phyloP scores from a whole-genome alignment of 2,329 filamentous ascomycete species.

The Phaeoacremonium minimum region DNA sequence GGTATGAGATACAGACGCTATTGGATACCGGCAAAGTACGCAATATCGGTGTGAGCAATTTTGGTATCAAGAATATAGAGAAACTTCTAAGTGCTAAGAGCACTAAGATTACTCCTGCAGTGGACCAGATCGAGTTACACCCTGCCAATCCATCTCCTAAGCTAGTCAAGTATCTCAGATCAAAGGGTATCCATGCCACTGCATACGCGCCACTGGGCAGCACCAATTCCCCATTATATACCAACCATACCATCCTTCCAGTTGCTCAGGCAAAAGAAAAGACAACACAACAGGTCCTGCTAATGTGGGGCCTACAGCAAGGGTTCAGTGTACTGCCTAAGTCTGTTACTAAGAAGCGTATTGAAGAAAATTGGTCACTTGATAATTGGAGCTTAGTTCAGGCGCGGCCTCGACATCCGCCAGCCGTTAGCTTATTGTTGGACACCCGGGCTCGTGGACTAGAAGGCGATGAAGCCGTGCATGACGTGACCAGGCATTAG shows the following conservation, averaged over 20 bases:
- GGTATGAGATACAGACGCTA: slow-evolving; percentile 67
- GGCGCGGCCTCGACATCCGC: too few relatives aligned
- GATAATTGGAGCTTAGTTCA: slow-evolving; percentile 74
- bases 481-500: too few relatives aligned
- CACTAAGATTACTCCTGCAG: slow-evolving; percentile 60
- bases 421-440: too few relatives aligned
- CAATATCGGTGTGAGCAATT: slow-evolving; percentile 86
- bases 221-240: slow-evolving; percentile 65
- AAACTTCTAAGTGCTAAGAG: slow-evolving; percentile 64
- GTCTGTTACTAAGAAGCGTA: slow-evolving; percentile 68
- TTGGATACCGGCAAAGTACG: slow-evolving; percentile 64
- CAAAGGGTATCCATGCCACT: slow-evolving; percentile 71
- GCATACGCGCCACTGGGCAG: slow-evolving; percentile 72
- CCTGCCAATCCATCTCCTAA: slow-evolving; percentile 79
- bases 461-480: too few relatives aligned
- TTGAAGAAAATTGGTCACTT: slow-evolving; percentile 71
- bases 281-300: slow-evolving; percentile 69
- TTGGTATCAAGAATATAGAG: slow-evolving; percentile 76
- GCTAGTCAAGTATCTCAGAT: slow-evolving; percentile 66
- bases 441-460: too few relatives aligned
- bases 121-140: slow-evolving; percentile 81
- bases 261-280: slow-evolving; percentile 64
- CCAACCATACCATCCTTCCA: slow-evolving; percentile 57
- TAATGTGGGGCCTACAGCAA: slow-evolving; percentile 77
- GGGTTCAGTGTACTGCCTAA: slow-evolving; percentile 85